Conservation (phyloP, 345 rosid species). For the Firmiana major region DNA sequence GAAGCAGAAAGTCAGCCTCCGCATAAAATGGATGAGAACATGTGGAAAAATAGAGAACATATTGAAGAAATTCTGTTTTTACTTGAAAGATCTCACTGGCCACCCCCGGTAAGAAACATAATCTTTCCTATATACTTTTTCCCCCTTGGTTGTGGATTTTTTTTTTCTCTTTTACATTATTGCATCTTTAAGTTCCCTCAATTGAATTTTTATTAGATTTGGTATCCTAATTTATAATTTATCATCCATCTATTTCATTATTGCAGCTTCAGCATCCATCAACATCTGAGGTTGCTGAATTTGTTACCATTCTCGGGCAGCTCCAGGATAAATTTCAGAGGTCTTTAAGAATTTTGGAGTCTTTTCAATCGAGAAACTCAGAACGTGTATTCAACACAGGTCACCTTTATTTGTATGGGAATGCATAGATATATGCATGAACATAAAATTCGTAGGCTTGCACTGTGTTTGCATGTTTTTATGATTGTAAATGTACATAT, state of each 20-base stretch:
- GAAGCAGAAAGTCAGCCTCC: constrained; percentile 65
- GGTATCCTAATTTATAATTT: neutral
- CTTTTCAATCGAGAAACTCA: constrained; percentile 79
- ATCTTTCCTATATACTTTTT: neutral
- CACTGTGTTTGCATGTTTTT: neutral
- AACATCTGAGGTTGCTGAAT: constrained; percentile 44
- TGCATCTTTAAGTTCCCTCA: neutral
- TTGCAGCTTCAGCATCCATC: constrained; percentile 69
- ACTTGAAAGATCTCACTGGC: constrained; percentile 67
- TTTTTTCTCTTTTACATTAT: neutral
- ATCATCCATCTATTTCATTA: neutral
- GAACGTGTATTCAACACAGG: constrained; percentile 87
- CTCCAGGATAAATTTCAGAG: constrained; percentile 40
- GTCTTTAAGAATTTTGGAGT: constrained; percentile 41
- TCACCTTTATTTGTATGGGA: constrained; percentile 18
- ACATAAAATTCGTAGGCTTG: neutral
- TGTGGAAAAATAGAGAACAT: constrained; percentile 95
- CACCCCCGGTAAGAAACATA: constrained; percentile 39
- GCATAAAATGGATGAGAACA: constrained; percentile 91
- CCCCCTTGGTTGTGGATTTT: neutral
- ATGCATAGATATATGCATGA: neutral
- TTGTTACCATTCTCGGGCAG: constrained; percentile 33
- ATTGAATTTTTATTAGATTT: neutral
- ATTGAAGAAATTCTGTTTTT: constrained; percentile 80
- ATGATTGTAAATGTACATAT: neutral